A percentile compares a stretch with the other conserved stretches of the same genome.
These are phyloP conservation scores for Apiotrichum brassicae DNA, from an alignment of 1,284 basidiomycete species.

Conservation along the genomic window DNA sequence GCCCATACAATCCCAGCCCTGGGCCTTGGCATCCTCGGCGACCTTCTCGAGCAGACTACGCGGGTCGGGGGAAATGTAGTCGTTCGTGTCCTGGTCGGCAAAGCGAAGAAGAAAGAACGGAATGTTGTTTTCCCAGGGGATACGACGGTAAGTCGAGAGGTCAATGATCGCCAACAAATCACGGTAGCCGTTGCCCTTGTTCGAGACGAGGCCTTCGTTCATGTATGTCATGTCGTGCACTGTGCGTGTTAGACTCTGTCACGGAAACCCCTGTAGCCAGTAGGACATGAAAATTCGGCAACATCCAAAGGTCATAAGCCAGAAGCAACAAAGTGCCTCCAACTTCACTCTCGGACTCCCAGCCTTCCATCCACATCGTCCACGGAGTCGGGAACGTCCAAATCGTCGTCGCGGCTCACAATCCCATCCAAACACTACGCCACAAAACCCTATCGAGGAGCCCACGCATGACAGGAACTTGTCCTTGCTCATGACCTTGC, in stretches of 20 bases:
- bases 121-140: constrained; percentile 87
- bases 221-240: constrained; percentile 73
- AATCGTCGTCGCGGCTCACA: constrained; percentile 19
- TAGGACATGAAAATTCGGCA: not conserved
- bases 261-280: not conserved
- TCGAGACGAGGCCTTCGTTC: constrained; percentile 80
- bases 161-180: constrained; percentile 82
- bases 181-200: constrained; percentile 81
- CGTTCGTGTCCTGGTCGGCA: constrained; percentile 70
- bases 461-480: constrained; percentile 86
- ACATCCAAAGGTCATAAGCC: too few relatives aligned
- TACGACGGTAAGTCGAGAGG: constrained; percentile 71
- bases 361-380: not conserved
- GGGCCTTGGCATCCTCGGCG: constrained; percentile 47
- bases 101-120: constrained; percentile 92
- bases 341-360: not conserved
- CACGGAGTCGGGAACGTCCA: not conserved
- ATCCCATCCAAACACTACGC: constrained; percentile 63
- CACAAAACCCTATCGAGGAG: constrained; percentile 82
- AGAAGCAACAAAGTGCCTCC: too few relatives aligned
- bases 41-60: constrained; percentile 68
- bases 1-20: constrained; percentile 61
- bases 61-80: constrained; percentile 74
- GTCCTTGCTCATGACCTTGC: constrained; percentile 89
- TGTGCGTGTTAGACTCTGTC: constrained; percentile 10